Conservation (phyloP, 164 flowering plant genomes). For the Nymphaea thermarum region DNA sequence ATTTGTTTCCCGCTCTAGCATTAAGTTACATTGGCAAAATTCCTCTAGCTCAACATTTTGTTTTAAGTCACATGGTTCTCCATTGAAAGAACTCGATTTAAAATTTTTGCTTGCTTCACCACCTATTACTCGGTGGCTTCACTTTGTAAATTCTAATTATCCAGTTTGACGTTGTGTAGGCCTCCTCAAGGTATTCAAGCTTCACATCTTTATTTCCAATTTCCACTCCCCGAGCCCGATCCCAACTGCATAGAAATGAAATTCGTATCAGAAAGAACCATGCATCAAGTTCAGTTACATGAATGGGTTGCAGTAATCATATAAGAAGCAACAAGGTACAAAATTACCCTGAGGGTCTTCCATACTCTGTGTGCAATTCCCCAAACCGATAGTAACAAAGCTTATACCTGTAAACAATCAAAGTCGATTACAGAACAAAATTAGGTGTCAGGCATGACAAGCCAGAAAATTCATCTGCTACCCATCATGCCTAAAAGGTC, state of each 20-base stretch:
- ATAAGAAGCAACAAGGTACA: conserved; percentile 1
- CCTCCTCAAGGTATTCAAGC: conserved; percentile 94
- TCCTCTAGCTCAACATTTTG: background rate
- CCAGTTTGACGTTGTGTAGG: conserved; percentile 96
- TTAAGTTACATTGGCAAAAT: too few species aligned
- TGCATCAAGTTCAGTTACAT: background rate
- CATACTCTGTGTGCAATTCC: conserved; percentile 86
- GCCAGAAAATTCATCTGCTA: too few species aligned
- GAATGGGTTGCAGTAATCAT: background rate
- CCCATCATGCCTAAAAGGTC: too few species aligned
- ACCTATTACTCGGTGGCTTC: conserved; percentile 86
- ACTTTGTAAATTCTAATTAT: conserved; percentile 95
- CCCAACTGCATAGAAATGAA: conserved; percentile 41
- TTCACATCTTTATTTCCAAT: conserved; percentile 94
- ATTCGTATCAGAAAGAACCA: background rate
- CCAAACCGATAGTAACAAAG: conserved; percentile 93
- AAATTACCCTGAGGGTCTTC: conserved; percentile 88
- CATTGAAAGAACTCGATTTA: too few species aligned
- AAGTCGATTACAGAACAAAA: background rate
- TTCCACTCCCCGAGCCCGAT: conserved; percentile 96
- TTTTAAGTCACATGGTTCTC: background rate
- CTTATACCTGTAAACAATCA: conserved; percentile 61
- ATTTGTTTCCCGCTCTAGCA: too few species aligned
- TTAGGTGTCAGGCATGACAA: too few species aligned
- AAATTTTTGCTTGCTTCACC: conserved; percentile 20